These are phyloP conservation scores for Naganishia kalamii DNA, from an alignment of 768 basidiomycete genomes.

Conservation along the genomic window DNA sequence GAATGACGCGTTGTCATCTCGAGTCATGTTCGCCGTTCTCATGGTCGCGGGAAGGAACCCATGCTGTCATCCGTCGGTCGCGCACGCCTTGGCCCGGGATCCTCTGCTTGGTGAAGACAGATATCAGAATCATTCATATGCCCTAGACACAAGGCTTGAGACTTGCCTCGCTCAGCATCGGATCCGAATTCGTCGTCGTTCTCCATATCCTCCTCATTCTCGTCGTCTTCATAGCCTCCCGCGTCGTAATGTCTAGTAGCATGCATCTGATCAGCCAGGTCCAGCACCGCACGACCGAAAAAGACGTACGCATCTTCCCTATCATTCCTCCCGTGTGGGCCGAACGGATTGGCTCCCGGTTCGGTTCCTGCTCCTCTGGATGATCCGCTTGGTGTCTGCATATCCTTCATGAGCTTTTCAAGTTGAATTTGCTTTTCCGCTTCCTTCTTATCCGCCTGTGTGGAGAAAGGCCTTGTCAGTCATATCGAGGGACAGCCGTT, in stretches of 20 bases:
- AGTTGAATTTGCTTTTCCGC: constrained; percentile 44
- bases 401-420: constrained; percentile 46
- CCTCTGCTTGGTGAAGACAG: background rate
- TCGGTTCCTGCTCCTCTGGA: constrained; percentile 15
- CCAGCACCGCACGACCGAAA: background rate
- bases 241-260: constrained; percentile 27
- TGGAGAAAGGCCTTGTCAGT: background rate
- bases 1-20: too few relatives aligned
- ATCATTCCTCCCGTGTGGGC: constrained; percentile 42
- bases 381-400: constrained; percentile 31
- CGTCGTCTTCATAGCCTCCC: constrained; percentile 31
- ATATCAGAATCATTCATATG: background rate
- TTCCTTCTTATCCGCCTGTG: constrained; percentile 35
- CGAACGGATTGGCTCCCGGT: constrained; percentile 41
- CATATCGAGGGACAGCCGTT: background rate
- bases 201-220: constrained; percentile 34
- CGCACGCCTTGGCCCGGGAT: background rate
- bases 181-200: constrained; percentile 27
- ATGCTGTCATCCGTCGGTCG: background rate
- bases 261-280: background rate
- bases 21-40: background rate
- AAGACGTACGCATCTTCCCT: constrained; percentile 40
- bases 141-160: background rate
- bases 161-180: constrained; percentile 21
- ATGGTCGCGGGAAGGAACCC: constrained; percentile 13